These are phyloP conservation scores for Rhodotorula paludigena DNA, from an alignment of 768 basidiomycete genomes.

Conservation along the genomic window DNA sequence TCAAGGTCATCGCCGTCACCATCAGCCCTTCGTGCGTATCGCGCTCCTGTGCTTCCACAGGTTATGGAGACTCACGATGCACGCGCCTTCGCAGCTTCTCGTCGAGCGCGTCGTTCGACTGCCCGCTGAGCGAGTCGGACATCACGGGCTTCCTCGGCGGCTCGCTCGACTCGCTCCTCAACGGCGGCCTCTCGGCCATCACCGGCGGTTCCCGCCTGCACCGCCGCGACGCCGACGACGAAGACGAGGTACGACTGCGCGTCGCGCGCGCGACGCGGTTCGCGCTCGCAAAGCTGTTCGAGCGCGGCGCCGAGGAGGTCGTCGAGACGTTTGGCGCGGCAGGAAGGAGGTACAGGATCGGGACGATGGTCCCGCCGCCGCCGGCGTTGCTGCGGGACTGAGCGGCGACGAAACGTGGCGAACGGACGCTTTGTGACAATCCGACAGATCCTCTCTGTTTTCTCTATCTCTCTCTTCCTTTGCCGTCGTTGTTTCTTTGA, in stretches of 20 bases:
- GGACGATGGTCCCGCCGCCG: slow-evolving; percentile 3
- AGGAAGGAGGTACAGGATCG: slow-evolving; percentile 5
- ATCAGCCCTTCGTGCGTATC: slow-evolving; percentile 26
- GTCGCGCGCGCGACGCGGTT: not conserved
- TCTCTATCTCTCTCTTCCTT: no score
- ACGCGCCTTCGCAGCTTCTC: slow-evolving; percentile 10
- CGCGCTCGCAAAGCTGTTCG: not conserved
- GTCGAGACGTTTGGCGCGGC: slow-evolving; percentile 2
- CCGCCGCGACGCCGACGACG: not conserved
- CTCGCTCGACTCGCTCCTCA: slow-evolving; percentile 4
- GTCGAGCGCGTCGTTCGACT: slow-evolving; percentile 31
- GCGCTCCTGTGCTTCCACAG: not conserved
- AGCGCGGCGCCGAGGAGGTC: not conserved
- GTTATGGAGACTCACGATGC: not conserved
- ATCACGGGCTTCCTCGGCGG: slow-evolving; percentile 23
- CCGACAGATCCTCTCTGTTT: no score
- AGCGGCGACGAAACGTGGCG: not conserved
- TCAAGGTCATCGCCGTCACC: slow-evolving; percentile 40
- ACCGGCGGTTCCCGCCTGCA: not conserved
- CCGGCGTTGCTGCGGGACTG: not conserved
- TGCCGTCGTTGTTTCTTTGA: no score
- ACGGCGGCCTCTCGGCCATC: not conserved
- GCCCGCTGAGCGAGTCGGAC: slow-evolving; percentile 33
- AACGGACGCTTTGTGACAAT: no score
- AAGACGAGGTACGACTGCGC: not conserved